Evolutionary conservation across 2,329 filamentous ascomycete species (phyloP), one percentile per base, ranked within the genome.

Genomic region (Lasiodiplodia theobromae): DNA sequence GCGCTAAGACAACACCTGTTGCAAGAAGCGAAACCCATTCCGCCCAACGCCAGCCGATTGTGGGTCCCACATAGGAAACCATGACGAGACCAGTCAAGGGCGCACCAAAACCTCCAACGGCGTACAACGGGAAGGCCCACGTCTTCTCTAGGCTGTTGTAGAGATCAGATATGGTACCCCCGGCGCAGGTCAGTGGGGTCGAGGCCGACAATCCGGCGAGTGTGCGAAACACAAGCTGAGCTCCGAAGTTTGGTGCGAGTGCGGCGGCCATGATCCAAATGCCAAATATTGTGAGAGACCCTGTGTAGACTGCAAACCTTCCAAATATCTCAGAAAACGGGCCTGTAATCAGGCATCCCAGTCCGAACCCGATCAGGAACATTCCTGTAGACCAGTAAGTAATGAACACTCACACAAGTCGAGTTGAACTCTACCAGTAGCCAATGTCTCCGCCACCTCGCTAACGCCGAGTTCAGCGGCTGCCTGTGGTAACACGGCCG

Each of bases 361-460:
- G 74, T 1, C 84, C 85, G 69, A 86, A 84, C 1, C 77, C 77
- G 16, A 78, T 71, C 14, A 80, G 71, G 67, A 76, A 80, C 4
- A 79, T 70, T 34, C 71, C 71, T 70, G 38, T 4, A 28, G 16
- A 18, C 12, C 16, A 4, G 44, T 63, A 18, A 63, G 60, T 40
- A 8, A 14, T 18, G 23, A 47, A 12, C 52, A 28, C 60, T 2
- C 11, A 38, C 28, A 28, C 25, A 28, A 28, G 25, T 7, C n/a
- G 5, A 21, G 18, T 28, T 25, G 18, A 23, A 23, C 12, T 66
- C 73, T 52, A 69, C 81, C 82, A 31, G 83, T 87, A 0, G 83
- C 83, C 28, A 87, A 72, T 10, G 82, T 83, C 70, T 86, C 86
- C 0, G 82, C 82, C 3, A 87, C 82, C 49, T 86, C 78, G 31